A percentile compares a stretch with the other conserved stretches of the same genome.
These are phyloP conservation scores for Erysiphe pulchra DNA, from an alignment of 2,329 filamentous ascomycete genomes.

Conservation along the genomic window DNA sequence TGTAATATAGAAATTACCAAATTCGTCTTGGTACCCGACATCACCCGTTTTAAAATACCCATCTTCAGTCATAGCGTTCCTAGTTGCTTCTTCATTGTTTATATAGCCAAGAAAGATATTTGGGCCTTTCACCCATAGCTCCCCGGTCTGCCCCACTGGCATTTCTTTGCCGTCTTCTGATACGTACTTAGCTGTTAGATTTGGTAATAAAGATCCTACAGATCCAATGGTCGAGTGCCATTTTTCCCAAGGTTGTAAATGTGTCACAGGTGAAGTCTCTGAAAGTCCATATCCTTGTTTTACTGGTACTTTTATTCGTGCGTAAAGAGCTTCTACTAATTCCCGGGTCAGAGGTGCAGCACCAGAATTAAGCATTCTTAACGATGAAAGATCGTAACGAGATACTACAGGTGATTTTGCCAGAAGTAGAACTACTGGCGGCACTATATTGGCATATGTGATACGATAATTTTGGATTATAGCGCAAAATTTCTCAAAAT, in stretches of 20 bases:
- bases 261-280: conserved; percentile 48
- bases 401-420: conserved; percentile 34
- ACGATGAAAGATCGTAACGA: conserved; percentile 46
- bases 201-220: conserved; percentile 43
- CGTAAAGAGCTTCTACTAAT: conserved; percentile 34
- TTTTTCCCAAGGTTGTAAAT: conserved; percentile 32
- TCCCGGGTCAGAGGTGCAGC: conserved; percentile 57
- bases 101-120: conserved; percentile 62
- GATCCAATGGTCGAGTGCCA: conserved; percentile 34
- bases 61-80: conserved; percentile 46
- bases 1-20: conserved; percentile 50
- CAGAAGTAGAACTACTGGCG: conserved; percentile 59
- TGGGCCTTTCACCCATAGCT: conserved; percentile 55
- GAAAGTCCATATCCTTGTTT: conserved; percentile 58
- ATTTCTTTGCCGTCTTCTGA: conserved; percentile 43
- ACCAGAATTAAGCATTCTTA: conserved; percentile 41
- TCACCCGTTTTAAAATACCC: conserved; percentile 55
- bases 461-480: conserved; percentile 49
- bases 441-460: conserved; percentile 33
- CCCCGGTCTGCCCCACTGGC: conserved; percentile 39
- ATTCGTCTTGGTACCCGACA: conserved; percentile 33
- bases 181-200: conserved; percentile 37
- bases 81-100: conserved; percentile 61
- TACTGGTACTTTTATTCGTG: conserved; percentile 19
- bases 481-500: conserved; percentile 52